Conservation (phyloP, 768 basidiomycete species). For the Krasilnikovozyma curviuscula region DNA sequence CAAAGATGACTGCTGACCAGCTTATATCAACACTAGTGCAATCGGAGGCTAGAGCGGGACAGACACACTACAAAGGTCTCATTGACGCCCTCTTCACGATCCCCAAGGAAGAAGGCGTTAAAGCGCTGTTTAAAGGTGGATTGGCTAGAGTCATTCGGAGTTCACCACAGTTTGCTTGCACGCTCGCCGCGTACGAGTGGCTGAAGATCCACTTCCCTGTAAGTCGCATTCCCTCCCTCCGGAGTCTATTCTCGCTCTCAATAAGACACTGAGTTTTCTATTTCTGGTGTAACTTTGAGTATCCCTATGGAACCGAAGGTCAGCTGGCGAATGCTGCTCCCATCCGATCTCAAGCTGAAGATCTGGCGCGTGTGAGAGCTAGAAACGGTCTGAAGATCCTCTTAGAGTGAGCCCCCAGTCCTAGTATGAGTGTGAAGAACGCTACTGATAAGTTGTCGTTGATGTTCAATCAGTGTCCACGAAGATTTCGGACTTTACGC, state of each 20-base stretch:
- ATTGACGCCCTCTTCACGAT: conserved; percentile 79
- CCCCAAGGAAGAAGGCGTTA: conserved; percentile 36
- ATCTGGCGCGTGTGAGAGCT: conserved; percentile 72
- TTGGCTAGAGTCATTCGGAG: conserved; percentile 69
- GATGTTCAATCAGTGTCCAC: too few species aligned
- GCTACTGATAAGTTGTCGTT: too few species aligned
- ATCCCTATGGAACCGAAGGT: conserved; percentile 50
- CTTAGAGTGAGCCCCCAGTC: too few species aligned
- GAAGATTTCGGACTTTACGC: too few species aligned
- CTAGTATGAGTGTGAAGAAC: too few species aligned
- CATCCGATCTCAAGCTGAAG: conserved; percentile 36
- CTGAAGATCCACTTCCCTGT: conserved; percentile 8
- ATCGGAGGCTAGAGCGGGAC: conserved; percentile 74
- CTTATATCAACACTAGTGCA: conserved; percentile 40
- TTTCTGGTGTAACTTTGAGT: conserved; percentile 21
- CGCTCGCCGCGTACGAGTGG: conserved; percentile 43
- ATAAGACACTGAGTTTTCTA: too few species aligned
- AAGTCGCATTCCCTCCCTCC: background rate
- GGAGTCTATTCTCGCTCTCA: background rate
- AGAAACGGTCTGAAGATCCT: conserved; percentile 86
- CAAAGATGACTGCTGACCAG: background rate
- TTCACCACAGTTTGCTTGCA: conserved; percentile 74
- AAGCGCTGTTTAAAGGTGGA: conserved; percentile 78
- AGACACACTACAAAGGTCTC: conserved; percentile 78
- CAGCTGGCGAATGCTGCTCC: background rate